Evolutionary conservation across 768 basidiomycete species (phyloP), one percentile per base, ranked within the genome.

Genomic region (Myochromella boudieri): DNA sequence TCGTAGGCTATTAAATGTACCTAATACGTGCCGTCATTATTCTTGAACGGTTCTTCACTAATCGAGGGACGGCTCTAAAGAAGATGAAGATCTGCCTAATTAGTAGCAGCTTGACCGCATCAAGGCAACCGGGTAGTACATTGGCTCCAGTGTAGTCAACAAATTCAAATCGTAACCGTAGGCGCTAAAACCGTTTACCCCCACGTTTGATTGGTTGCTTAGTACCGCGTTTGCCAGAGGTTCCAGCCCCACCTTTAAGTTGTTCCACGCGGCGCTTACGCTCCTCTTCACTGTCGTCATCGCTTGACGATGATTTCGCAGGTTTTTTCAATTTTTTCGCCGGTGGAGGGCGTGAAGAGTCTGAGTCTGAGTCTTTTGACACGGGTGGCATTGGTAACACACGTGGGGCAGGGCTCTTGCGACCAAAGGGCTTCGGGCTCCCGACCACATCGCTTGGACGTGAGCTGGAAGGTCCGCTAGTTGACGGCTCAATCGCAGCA

Each of bases 181-280:
- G n/a, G n/a, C n/a, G 51, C 74, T 73, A 88, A 70, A 87, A 91
- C 52, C 84, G 77, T 62, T 80, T 86, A 24, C 82, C 85, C 27
- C 84, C 84, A 54, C 87, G 78, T 66, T 83, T 89, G 51, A 90
- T 70, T 4, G 88, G 88, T 55, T 91, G 87, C 56, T 81, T 77
- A 34, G 81, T 72, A 31, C 82, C 82, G 44, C 81, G 70, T 50
- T 72, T 70, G 22, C 56, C 56, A 9, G 49, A 52, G 39, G 63
- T 56, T 33, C 62, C 59, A 38, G 59, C 53, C 34, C 71, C 73
- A 48, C 63, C 64, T 51, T 67, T 78, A 43, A 71, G 62, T 54
- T 67, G 69, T 38, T 72, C 64, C 18, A 70, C 62, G 25, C 65
- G 65, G 41, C 62, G 71, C 60, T 69, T 77, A 26, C 71, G 70